Base-by-base conservation (phyloP, 2,329 filamentous ascomycete genomes). In the Penicillium fuscoglaucum region DNA sequence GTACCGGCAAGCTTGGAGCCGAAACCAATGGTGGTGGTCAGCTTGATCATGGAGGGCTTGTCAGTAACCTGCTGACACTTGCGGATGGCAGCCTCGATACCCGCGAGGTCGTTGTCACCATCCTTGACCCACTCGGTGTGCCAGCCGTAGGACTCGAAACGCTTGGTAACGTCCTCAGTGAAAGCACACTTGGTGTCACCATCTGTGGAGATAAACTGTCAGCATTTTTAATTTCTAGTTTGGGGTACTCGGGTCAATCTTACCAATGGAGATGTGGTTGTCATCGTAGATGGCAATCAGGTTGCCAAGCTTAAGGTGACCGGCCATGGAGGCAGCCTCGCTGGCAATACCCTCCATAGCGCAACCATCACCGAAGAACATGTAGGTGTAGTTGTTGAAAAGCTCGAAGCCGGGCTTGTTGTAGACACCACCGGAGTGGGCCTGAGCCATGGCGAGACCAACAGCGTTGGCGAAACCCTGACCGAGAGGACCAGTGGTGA, bases 391-490 rank as follows among this genome's bases (percentile, higher is more conserved):
- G 88, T 98, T 97, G 86, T 96, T 89, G 80, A 96, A 81, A 58
- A 99, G 81, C 67, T 92, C 87, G 79, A 89, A 98, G 65, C 89
- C 91, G 67, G 93, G 90, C 86, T 96, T 97, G 89, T 99, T 99
- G 88, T 96, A 99, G 75, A 85, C 84, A 70, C 89, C 95, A 60
- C 85, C 91, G 62, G 90, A 91, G 81, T 99, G 93, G 66, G 90
- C 90, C 84, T 98, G 91, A 61, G 92, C 95, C 75, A 99, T 95
- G 76, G 95, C 95, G 72, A 99, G 87, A 88, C 95, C 95, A 72
- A 99, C 95, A 70, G 95, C 93, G 77, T 98, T 99, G 80, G 88
- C 86, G 79, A 99, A 91, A 85, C 95, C 95, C 82, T 99, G 95
- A 67, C 95, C 95, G 59, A 99, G 90, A 76, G 95, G 95, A 66